Base-by-base conservation (phyloP, 768 basidiomycete genomes). In the Suillus alpinus region DNA sequence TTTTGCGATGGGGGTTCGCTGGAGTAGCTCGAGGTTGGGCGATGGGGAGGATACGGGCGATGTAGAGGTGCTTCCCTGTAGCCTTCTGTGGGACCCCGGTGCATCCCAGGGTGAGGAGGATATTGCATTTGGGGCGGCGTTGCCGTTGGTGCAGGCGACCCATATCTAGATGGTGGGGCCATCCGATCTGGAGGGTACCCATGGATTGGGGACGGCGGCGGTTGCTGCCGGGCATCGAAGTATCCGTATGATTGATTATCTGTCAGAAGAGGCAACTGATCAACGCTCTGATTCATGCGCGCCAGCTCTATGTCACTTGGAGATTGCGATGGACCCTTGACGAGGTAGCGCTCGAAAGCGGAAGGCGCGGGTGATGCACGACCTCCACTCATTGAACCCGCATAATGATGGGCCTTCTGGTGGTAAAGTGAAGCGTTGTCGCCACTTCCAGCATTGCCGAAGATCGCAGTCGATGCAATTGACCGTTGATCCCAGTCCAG, bases 401-500 rank as follows among this genome's bases (percentile, higher is more conserved):
- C 72, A 55, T 81, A 73, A 62, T 76, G 78, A 41, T 75, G 76
- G 12, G 77, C 75, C 63, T 79, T 81, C 47, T 76, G 69, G 18
- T 75, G 74, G n/a, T 80, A 72, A 5, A 79, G 63, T 5, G 81
- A 78, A 1, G 75, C 70, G 23, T 75, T 75, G 57, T 79, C 78
- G 4, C 37, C 23, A 8, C 53, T 63, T 5, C 61, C 67, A 14
- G 59, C 60, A 47, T 83, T 81, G 39, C 68, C 72, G 50, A 89
- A 76, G 51, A 87, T 67, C 31, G 78, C 81, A 0, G 82, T 79
- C 10, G 87, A 87, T 6, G 86, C 81, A 65, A 94, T 79, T 0
- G 92, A 94, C 8, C 87, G 85, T 49, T 81, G 80, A 66, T 97
- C 95, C 93, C 92, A 96, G 67, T 95, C 93, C 52, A 87, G 70